Conservation (phyloP, 2,329 filamentous ascomycete genomes). For the Cercospora sp. region DNA sequence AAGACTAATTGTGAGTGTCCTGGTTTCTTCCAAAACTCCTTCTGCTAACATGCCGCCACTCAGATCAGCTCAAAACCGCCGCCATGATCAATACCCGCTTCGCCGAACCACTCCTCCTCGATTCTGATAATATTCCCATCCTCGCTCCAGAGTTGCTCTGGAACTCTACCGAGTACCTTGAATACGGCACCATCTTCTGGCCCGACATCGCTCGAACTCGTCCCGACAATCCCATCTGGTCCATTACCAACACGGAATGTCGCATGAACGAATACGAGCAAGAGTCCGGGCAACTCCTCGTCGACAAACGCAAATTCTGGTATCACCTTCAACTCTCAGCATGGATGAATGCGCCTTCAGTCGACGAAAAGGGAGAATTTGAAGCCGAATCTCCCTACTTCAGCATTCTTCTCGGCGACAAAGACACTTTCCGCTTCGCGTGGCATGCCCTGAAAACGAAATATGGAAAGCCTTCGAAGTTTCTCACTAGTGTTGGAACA, state of each 20-base stretch:
- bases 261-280: constrained; percentile 41
- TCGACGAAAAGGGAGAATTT: constrained; percentile 6
- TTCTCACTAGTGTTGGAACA: constrained; percentile 39
- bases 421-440: constrained; percentile 42
- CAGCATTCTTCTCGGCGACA: constrained; percentile 42
- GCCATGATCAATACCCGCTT: constrained; percentile 42
- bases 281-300: constrained; percentile 41
- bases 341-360: constrained; percentile 37
- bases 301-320: constrained; percentile 42
- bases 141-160: constrained; percentile 37
- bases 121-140: constrained; percentile 42
- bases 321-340: constrained; percentile 43
- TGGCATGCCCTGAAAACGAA: constrained; percentile 41
- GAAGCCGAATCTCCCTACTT: constrained; percentile 31
- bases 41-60: not conserved
- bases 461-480: constrained; percentile 37
- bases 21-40: not conserved
- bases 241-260: constrained; percentile 43
- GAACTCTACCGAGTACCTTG: constrained; percentile 32
- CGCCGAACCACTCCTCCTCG: constrained; percentile 41
- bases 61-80: constrained; percentile 40
- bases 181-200: constrained; percentile 42
- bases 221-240: constrained; percentile 37
- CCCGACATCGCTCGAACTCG: constrained; percentile 43
- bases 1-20: constrained; percentile 18